phyloP scores from a whole-genome alignment of 192 early-diverging fungal genomes.

The Umbelopsis sp. region DNA sequence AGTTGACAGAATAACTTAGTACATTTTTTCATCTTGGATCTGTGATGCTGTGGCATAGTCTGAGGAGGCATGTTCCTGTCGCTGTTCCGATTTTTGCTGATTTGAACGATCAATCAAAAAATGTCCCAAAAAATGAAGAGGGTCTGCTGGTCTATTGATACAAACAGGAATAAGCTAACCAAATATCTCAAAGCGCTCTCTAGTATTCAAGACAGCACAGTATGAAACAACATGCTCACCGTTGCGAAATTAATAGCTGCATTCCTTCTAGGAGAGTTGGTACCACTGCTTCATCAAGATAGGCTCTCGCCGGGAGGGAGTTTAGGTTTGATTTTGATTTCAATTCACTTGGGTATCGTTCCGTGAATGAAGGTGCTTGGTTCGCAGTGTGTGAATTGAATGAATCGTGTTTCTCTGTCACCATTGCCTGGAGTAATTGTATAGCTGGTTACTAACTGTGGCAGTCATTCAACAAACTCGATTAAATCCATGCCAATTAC shows the following conservation, averaged over 20 bases:
- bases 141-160: conserved; percentile 42
- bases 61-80: not conserved
- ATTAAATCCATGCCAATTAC: not conserved
- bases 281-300: conserved; percentile 55
- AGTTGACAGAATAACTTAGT: not conserved
- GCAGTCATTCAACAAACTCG: no score
- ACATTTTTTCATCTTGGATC: not conserved
- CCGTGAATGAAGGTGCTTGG: not conserved
- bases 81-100: conserved; percentile 6
- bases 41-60: not conserved
- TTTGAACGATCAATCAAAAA: conserved; percentile 33
- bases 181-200: not conserved
- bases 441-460: no score
- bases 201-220: not conserved
- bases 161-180: not conserved
- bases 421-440: no score
- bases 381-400: not conserved
- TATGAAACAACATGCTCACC: conserved; percentile 27
- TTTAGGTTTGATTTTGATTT: not conserved
- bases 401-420: no score
- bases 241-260: conserved; percentile 49
- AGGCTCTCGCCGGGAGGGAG: conserved; percentile 43
- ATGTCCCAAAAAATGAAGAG: conserved; percentile 48
- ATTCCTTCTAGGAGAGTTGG: conserved; percentile 54
- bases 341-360: not conserved